A percentile compares a stretch with the other conserved stretches of the same genome.
Evolutionary conservation across 163 green algal species (phyloP).

Genomic region (Scenedesmus sp.): DNA sequence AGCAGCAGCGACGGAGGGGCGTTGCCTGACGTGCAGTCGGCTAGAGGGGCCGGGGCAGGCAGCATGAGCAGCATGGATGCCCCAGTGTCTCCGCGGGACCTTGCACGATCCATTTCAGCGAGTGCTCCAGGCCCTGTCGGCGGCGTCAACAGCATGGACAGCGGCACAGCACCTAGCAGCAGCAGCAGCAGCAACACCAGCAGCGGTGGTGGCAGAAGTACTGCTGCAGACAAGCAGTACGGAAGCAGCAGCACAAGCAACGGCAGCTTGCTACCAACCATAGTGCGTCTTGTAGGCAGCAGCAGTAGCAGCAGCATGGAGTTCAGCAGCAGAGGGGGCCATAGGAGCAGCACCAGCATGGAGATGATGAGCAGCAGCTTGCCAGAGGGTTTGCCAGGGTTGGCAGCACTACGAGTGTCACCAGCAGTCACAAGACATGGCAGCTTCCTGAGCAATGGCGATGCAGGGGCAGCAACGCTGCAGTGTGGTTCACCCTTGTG

Average conservation of each 20-base stretch:
- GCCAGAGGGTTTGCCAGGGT: slow-evolving; percentile 10
- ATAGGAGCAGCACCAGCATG: background rate
- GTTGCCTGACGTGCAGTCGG: background rate
- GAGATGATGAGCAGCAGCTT: background rate
- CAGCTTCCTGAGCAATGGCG: slow-evolving; percentile 20
- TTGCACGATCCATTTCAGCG: background rate
- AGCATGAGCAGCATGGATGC: background rate
- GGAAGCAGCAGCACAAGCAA: background rate
- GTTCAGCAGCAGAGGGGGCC: background rate
- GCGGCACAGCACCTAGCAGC: background rate
- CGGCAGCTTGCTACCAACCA: background rate
- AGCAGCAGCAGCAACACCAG: background rate
- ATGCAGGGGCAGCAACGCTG: slow-evolving; percentile 30
- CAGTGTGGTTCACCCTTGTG: background rate
- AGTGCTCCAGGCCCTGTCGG: background rate
- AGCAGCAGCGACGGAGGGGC: background rate
- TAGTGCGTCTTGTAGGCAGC: background rate
- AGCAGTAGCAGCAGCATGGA: slow-evolving; percentile 1
- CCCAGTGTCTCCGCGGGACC: background rate
- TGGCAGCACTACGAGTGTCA: background rate
- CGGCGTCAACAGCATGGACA: slow-evolving; percentile 20
- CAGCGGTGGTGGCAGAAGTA: background rate
- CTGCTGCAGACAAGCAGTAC: background rate
- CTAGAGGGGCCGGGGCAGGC: background rate
- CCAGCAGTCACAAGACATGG: background rate